Base-by-base conservation (phyloP, 1,139 yeast genomes). In the Sugiyamaella pinicola region DNA sequence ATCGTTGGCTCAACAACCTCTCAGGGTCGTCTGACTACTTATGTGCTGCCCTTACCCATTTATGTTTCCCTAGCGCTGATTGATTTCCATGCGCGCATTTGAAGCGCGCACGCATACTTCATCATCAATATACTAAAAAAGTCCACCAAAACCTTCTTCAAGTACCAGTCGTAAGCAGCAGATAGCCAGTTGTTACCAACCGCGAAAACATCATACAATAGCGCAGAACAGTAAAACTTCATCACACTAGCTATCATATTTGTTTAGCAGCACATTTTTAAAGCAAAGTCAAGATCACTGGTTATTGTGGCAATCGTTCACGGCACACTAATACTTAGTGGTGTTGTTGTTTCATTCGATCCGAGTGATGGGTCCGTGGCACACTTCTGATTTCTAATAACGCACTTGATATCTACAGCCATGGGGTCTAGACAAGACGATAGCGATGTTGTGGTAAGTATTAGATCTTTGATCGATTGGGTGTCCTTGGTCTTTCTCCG, bases 381-480 rank as follows among this genome's bases (percentile, higher is more conserved):
- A 31, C 17, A 8, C 44, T 22, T 12, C 12, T 22, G 31, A 40
- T 10, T 40, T 13, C 3, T 26, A 29, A 29, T 26, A 15, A 10
- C 35, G 9, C 19, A 17, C 37, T 31, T 31, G 7, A 17, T 17
- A 12, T 6, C 37, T 21, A 42, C 13, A 29, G 13, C 47, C 19
- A 43, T 33, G 47, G 47, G 37, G 12, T 21, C 40, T 8, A 8
- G 29, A 13, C 35, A 43, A n/a, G 47, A 43, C 29, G 47, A 43
- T 5, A 43, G 40, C 33, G 47, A 43, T 24, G 47, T 43, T 24
- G 21, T 43, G 38, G 47, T 43, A 43, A 19, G 47, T 43, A 26
- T 9, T 26, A 7, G 12, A 26, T 10, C 4, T n/a, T n/a, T n/a
- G n/a, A n/a, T n/a, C n/a, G n/a, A n/a, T n/a, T n/a, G n/a, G n/a